phyloP scores from a whole-genome alignment of 768 basidiomycete genomes.

The Trametes elegans region DNA sequence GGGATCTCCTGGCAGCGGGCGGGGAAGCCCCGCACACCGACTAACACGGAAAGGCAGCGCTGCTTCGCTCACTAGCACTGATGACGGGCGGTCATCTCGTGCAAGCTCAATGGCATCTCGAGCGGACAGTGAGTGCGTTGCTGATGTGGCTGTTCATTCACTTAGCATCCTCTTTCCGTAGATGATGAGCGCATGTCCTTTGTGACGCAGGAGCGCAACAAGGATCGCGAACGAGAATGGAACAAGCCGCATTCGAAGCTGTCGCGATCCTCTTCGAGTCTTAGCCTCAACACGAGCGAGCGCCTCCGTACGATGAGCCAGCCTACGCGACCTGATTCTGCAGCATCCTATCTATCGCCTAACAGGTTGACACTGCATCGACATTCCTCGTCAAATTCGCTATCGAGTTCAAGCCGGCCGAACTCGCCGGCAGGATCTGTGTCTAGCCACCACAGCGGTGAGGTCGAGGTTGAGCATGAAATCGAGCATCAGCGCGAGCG shows the following conservation, averaged over 20 bases:
- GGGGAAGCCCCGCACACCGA: conserved; percentile 19
- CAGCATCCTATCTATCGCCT: conserved; percentile 35
- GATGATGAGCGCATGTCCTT: conserved; percentile 46
- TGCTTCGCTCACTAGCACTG: conserved; percentile 42
- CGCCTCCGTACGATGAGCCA: conserved; percentile 36
- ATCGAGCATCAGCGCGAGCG: conserved; percentile 54
- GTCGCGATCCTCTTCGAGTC: conserved; percentile 43
- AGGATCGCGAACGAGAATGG: conserved; percentile 55
- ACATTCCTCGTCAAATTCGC: conserved; percentile 16
- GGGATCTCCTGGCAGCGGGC: conserved; percentile 16
- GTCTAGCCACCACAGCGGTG: conserved; percentile 31
- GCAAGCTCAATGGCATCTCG: conserved; percentile 48
- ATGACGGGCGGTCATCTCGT: conserved; percentile 40
- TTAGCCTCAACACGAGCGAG: conserved; percentile 31
- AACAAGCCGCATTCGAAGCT: conserved; percentile 42
- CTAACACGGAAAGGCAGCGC: conserved; percentile 35
- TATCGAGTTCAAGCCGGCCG: conserved; percentile 34
- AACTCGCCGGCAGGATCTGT: conserved; percentile 43
- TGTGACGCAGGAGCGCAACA: conserved; percentile 41
- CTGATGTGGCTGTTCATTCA: neutral
- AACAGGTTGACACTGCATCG: conserved; percentile 16
- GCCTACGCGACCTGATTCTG: conserved; percentile 41
- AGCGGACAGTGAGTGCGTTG: conserved; percentile 45
- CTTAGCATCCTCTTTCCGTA: conserved; percentile 22
- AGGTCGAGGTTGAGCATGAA: conserved; percentile 29